These are phyloP conservation scores for Kodamaea alishanica DNA, from an alignment of 1,139 yeast genomes.

Conservation along the genomic window DNA sequence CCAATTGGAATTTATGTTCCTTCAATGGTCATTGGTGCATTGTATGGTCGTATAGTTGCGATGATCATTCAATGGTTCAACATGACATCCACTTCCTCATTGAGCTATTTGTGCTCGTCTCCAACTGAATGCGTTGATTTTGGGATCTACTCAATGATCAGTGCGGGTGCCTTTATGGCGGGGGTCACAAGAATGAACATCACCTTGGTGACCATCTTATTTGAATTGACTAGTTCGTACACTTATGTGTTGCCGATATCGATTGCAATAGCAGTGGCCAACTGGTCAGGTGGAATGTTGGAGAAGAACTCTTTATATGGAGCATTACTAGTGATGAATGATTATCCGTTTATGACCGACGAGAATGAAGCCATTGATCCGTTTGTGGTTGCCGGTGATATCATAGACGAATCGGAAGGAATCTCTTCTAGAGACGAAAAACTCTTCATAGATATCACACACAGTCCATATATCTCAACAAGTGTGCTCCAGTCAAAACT, in stretches of 20 bases:
- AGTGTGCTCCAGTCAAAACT: constrained; percentile 33
- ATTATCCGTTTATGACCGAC: constrained; percentile 52
- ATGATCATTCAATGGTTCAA: constrained; percentile 44
- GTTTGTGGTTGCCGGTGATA: constrained; percentile 32
- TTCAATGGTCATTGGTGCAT: constrained; percentile 65
- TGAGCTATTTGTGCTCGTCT: constrained; percentile 20
- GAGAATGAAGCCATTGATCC: constrained; percentile 41
- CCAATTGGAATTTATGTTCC: constrained; percentile 71
- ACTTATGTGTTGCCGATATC: constrained; percentile 60
- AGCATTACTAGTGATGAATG: constrained; percentile 45
- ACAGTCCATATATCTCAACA: constrained; percentile 34
- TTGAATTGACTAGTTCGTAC: constrained; percentile 59
- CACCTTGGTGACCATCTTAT: constrained; percentile 55
- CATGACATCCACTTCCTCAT: constrained; percentile 12
- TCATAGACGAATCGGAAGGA: constrained; percentile 28
- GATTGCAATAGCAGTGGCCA: constrained; percentile 54
- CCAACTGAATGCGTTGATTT: constrained; percentile 39
- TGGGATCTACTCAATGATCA: constrained; percentile 64
- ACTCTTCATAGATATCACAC: constrained; percentile 37
- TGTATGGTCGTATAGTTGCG: constrained; percentile 56
- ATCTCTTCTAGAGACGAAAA: constrained; percentile 11
- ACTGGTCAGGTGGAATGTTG: constrained; percentile 54
- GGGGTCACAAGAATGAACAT: constrained; percentile 67
- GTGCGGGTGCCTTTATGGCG: constrained; percentile 68
- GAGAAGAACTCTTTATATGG: constrained; percentile 56